Evolutionary conservation across 768 basidiomycete species (phyloP).

Genomic region (Trametes maxima): DNA sequence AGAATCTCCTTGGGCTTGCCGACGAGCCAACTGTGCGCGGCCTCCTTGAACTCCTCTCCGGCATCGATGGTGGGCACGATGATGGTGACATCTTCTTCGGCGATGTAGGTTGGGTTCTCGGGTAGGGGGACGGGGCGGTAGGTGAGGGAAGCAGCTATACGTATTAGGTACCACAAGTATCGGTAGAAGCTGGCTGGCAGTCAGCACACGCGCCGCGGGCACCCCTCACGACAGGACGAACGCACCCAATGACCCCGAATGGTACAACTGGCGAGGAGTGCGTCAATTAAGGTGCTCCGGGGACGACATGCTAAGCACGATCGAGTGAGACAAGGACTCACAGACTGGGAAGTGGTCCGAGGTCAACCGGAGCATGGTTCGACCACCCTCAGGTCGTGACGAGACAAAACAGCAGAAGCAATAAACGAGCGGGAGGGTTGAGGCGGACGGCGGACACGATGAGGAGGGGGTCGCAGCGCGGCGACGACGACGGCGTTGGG

Average conservation of each 20-base stretch:
- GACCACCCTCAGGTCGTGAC: conserved; percentile 18
- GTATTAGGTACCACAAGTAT: conserved; percentile 91
- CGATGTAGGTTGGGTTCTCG: conserved; percentile 87
- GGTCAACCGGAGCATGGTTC: conserved; percentile 82
- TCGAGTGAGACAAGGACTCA: conserved; percentile 45
- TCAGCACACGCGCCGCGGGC: conserved; percentile 1
- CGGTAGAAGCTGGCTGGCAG: conserved; percentile 73
- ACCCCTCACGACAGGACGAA: background rate
- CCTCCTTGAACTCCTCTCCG: conserved; percentile 93
- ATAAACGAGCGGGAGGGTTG: conserved; percentile 23
- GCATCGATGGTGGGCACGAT: conserved; percentile 97
- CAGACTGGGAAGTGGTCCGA: conserved; percentile 91
- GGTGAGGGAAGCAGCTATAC: conserved; percentile 72
- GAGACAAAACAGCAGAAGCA: conserved; percentile 20
- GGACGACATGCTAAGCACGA: conserved; percentile 1
- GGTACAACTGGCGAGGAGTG: conserved; percentile 66
- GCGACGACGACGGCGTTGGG: conserved; percentile 23
- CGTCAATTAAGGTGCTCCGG: conserved; percentile 7
- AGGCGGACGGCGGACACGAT: conserved; percentile 15
- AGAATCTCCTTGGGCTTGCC: conserved; percentile 87
- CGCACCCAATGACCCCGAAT: conserved; percentile 86
- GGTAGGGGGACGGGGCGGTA: conserved; percentile 91
- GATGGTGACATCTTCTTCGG: conserved; percentile 92
- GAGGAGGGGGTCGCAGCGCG: conserved; percentile 20
- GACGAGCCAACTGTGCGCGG: conserved; percentile 89